Evolutionary conservation across 495 filamentous ascomycete species (phyloP), one percentile per base, ranked within the genome.

Genomic region (Penicillium lagena): DNA sequence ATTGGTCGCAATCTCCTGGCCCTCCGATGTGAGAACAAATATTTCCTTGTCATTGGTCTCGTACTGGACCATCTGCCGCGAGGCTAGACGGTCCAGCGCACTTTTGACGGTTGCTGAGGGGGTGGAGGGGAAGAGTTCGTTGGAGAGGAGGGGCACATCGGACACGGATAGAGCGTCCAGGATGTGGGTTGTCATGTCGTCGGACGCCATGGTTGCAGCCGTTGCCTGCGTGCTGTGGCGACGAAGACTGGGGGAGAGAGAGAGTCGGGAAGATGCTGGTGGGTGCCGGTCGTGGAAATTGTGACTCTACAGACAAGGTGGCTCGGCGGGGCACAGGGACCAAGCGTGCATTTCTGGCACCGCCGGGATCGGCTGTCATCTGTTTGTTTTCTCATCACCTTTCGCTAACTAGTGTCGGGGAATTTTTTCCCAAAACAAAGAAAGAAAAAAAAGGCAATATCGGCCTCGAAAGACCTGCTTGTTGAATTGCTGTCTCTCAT

Each of bases 21-120:
- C 91, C 59, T 97, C 91, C 7, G 76, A 62, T 28, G 91, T 93
- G 50, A 97, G 68, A 14, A 81, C 58, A n/a, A 82, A 76, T 43
- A 87, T 79, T 62, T 96, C 90, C 43, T 76, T 69, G 43, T 95
- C 89, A 22, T 85, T 73, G 15, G 85, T 83, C 37, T 95, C 82
- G 67, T 94, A 96, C 45, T 73, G 66, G 49, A 96, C 73, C 90
- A 98, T 96, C 27, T 80, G 77, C 48, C 93, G 78, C 28, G 86
- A 88, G 12, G 71, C 81, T 22, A 98, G 77, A 42, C 90, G 77
- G 68, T 96, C 90, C 37, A 95, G 75, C 43, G 90, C 88, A 46
- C 85, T 85, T 64, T 96, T 96, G 54, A 96, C 67, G 35, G 80
- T 80, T 35, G 71, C 67, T 58, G 87, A 85, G 54, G 84, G 74